Percentiles rank a stretch among this genome's conserved stretches.
Conservation (phyloP, 192 early-diverging fungal genomes). For the Linnemannia exigua region DNA sequence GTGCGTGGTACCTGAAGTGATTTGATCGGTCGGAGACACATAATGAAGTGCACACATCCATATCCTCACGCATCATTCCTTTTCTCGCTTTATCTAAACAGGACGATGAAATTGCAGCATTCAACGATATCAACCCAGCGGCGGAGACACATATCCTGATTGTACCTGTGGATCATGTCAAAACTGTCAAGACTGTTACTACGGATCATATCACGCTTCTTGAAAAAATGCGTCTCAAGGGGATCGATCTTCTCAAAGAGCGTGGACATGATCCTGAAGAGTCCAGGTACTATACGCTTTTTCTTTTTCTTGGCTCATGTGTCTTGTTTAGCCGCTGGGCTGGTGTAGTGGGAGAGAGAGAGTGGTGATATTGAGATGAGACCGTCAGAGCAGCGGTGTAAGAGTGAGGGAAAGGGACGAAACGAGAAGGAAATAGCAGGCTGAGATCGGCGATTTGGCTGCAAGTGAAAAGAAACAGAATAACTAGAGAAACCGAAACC, state of each 20-base stretch:
- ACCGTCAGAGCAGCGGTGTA: too few relatives aligned
- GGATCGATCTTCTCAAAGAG: slow-evolving; percentile 24
- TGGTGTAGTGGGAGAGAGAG: too few relatives aligned
- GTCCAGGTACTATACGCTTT: slow-evolving; percentile 21
- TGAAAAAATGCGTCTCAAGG: slow-evolving; percentile 35
- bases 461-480: too few relatives aligned
- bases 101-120: slow-evolving; percentile 56
- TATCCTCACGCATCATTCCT: not conserved
- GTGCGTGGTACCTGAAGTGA: not conserved
- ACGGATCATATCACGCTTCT: slow-evolving; percentile 30
- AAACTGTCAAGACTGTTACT: slow-evolving; percentile 40
- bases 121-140: slow-evolving; percentile 55
- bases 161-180: slow-evolving; percentile 47
- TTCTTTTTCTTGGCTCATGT: too few relatives aligned
- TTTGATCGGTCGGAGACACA: not conserved
- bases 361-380: too few relatives aligned
- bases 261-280: slow-evolving; percentile 32
- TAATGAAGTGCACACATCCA: not conserved
- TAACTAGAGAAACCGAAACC: too few relatives aligned
- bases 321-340: too few relatives aligned
- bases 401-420: too few relatives aligned
- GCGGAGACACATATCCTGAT: slow-evolving; percentile 59
- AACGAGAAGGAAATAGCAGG: too few relatives aligned
- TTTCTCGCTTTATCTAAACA: not conserved
- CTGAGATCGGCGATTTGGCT: too few relatives aligned